Evolutionary conservation across 306 rosid genomes (phyloP), one percentile per base, ranked within the genome.

Genomic region (Senna siamea): DNA sequence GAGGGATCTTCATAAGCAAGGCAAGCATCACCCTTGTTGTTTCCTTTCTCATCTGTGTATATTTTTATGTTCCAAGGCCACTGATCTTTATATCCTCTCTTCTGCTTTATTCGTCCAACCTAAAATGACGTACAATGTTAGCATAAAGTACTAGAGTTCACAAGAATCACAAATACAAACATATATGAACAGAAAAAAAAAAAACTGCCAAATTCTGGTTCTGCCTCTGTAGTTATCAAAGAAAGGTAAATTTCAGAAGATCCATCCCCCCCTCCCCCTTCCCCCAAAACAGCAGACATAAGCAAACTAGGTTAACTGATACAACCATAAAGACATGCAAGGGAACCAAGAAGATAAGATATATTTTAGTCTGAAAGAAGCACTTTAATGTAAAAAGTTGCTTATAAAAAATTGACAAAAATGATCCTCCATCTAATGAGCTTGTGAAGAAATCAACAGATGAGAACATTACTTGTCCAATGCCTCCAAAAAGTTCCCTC

Each of bases 51-150:
- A 69, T 95, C 99, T 0, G 96, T 90, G 85, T 95, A 95, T 61
- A 95, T 88, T 82, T 90, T 95, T 65, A 95, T 88, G 73, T 95
- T 95, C 82, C 85, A 95, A 53, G 99, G 99, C 99, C 99, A 95
- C 75, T 95, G 99, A 81, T 95, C 99, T 80, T 92, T 95, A 78
- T 95, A 95, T 10, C 99, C 99, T 77, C 99, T 89, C 82, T 95
- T 95, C 80, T 95, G 99, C 76, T 95, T 95, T 82, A 95, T 95
- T 80, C 98, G 92, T 80, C 97, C 99, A 82, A 95, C 96, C 99
- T 95, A 76, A 43, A 63, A 8, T 62, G 18, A 62, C 9, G 68
- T 17, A 9, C 32, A 38, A 18, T 37, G 22, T 62, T 38, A 62
- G 13, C 68, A 37, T 18, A 37, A 59, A 22, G 44, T 13, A 34